phyloP scores from a whole-genome alignment of 179 eudicot genomes.

The Beta lomatogona region DNA sequence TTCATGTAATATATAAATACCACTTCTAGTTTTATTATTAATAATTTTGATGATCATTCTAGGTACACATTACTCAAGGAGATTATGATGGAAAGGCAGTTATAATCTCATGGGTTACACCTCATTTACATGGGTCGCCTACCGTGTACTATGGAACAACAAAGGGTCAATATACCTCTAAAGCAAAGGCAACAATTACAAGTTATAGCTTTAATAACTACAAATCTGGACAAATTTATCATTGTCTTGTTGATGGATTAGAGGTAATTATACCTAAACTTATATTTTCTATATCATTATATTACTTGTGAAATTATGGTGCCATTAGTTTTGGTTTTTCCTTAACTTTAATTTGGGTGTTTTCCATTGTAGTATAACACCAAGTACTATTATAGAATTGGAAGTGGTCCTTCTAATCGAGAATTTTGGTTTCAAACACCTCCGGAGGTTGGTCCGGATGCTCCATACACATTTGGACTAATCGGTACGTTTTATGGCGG shows the following conservation, averaged over 20 bases:
- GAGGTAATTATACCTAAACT: constrained; percentile 43
- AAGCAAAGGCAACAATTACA: constrained; percentile 52
- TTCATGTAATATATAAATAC: background rate
- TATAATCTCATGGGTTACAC: constrained; percentile 72
- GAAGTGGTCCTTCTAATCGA: constrained; percentile 51
- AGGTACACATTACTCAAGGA: constrained; percentile 88
- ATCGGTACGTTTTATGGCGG: constrained; percentile 40
- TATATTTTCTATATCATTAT: too few species aligned
- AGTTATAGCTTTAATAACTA: constrained; percentile 60
- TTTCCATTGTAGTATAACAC: constrained; percentile 43
- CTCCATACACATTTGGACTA: constrained; percentile 65
- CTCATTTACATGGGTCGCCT: constrained; percentile 58
- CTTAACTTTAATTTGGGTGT: background rate
- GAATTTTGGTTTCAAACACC: constrained; percentile 71
- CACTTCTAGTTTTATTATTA: background rate
- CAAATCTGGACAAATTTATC: constrained; percentile 73
- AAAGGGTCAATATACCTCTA: constrained; percentile 43
- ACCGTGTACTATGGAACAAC: constrained; percentile 59
- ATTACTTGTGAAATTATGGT: too few species aligned
- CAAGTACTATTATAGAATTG: constrained; percentile 69
- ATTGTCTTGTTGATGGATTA: constrained; percentile 57
- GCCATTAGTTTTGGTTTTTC: too few species aligned
- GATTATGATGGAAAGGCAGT: constrained; percentile 82
- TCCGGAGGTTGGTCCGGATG: constrained; percentile 56
- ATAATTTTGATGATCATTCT: background rate